Base-by-base conservation (phyloP, 2,329 filamentous ascomycete genomes). In the Exophiala lecanii-corni region DNA sequence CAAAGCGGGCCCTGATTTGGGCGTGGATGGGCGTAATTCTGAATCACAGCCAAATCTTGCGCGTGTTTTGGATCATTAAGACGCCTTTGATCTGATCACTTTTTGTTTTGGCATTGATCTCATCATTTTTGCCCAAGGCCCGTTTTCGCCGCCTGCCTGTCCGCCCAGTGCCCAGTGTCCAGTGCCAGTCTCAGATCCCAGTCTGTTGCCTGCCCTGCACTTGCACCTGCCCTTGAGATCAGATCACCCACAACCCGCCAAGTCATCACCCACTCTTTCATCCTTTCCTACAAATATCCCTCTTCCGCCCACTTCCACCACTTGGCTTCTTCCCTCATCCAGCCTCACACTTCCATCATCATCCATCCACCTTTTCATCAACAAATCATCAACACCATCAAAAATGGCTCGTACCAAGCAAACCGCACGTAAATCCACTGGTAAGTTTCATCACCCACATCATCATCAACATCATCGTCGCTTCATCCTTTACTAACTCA, bases 341-440 rank as follows among this genome's bases (percentile, higher is more conserved):
- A 50, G 45, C 47, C 48, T 48, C 47, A 48, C 64, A 41, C 47
- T 45, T 45, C 47, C 45, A 63, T 62, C 61, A 62, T 46, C 46
- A 41, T 43, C 43, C 36, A 63, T 59, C 62, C 41, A 56, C 51
- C 56, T 53, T 57, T 59, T 57, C 59, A 59, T 63, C 58, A 55
- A 59, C 39, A 63, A 60, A 45, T 47, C 43, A 49, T 55, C 54
- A 49, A 40, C 53, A 46, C 36, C 53, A 53, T 55, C 56, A 52
- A 51, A 50, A 62, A 73, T 73, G 70, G 70, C 70, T 62, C 64
- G 70, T 60, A 73, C 70, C 49, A 73, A 73, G 69, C 70, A 73
- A 63, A 73, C 70, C 62, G 70, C 70, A 59, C 69, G 70, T 70
- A 66, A 68, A 69, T 71, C 41, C 39, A 52, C 53, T 48, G 49